Base-by-base conservation (phyloP, 2,329 filamentous ascomycete species). In the Penicillium freii region DNA sequence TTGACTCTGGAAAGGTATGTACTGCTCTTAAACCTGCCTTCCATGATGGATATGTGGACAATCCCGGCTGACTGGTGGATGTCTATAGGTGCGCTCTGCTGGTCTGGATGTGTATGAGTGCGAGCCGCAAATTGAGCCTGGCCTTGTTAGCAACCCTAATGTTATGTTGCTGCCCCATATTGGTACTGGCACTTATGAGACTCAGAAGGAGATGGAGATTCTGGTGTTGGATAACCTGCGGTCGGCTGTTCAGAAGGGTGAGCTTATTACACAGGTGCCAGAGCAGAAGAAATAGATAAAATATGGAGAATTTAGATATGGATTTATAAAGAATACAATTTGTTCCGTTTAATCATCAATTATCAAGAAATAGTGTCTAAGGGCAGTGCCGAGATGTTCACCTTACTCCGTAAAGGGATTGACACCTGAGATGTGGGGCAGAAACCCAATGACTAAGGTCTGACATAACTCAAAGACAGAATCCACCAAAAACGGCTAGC, bases 121-220 rank as follows among this genome's bases (percentile, higher is more conserved):
- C 23, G 78, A 80, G 64, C 78, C 78, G 3, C 65, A 70, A 23
- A 69, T 80, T 36, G 73, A 86, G 60, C 74, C 76, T 0, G 83
- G 81, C 0, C 68, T 80, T 40, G 62, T 79, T 25, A 72, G 72
- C 46, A 78, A 77, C 62, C 71, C 74, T 5, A 71, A 70, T 40
- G 75, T 76, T n/a, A 82, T 86, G 63, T 64, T 86, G 62, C 68
- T 86, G 60, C 84, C 84, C 39, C 84, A 87, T 64, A 81, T 87
- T 61, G 84, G 84, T 21, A 87, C 84, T 1, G 79, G 74, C 58
- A 86, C 83, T 11, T 81, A 78, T 66, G 84, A 86, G 70, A 85
- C 83, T 23, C 83, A 85, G 72, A 81, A 79, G 62, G 82, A 84
- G 54, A 86, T 86, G 84, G 84, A 86, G 69, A 66, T 84, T 51